A percentile compares a stretch with the other conserved stretches of the same genome.
Conservation (phyloP, 1,139 yeast species). For the Scheffersomyces insectosa region DNA sequence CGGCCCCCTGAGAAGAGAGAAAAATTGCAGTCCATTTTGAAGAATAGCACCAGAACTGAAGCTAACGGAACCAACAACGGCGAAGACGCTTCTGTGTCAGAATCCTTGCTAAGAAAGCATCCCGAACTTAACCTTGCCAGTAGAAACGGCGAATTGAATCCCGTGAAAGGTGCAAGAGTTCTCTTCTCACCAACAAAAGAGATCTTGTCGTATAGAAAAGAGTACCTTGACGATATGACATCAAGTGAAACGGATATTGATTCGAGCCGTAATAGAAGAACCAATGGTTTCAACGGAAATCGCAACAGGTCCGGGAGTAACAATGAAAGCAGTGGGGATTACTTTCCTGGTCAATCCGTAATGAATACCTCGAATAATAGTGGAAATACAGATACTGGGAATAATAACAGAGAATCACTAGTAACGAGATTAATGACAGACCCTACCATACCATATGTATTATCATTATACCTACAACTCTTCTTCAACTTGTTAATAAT, state of each 20-base stretch:
- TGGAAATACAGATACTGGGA: background rate
- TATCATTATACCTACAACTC: constrained; percentile 73
- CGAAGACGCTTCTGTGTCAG: constrained; percentile 6
- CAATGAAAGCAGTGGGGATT: background rate
- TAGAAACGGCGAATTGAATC: constrained; percentile 31
- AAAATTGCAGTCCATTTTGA: constrained; percentile 8
- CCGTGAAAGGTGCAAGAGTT: constrained; percentile 44
- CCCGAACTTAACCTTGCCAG: constrained; percentile 37
- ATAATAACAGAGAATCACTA: constrained; percentile 1
- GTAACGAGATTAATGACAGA: constrained; percentile 26
- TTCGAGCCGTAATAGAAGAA: background rate
- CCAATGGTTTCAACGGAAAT: background rate
- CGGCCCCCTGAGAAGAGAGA: constrained; percentile 6
- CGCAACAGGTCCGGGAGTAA: background rate
- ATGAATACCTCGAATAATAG: background rate
- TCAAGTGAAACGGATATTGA: background rate
- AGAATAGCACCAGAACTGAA: constrained; percentile 3
- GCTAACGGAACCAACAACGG: background rate
- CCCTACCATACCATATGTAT: constrained; percentile 63
- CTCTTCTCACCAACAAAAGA: constrained; percentile 44
- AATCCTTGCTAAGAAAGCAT: constrained; percentile 24
- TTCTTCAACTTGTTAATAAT: constrained; percentile 62
- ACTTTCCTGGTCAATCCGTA: too few relatives aligned
- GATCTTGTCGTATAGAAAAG: constrained; percentile 5
- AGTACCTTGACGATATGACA: background rate